Base-by-base conservation (phyloP, 1,284 basidiomycete genomes). In the Malassezia cuniculi region DNA sequence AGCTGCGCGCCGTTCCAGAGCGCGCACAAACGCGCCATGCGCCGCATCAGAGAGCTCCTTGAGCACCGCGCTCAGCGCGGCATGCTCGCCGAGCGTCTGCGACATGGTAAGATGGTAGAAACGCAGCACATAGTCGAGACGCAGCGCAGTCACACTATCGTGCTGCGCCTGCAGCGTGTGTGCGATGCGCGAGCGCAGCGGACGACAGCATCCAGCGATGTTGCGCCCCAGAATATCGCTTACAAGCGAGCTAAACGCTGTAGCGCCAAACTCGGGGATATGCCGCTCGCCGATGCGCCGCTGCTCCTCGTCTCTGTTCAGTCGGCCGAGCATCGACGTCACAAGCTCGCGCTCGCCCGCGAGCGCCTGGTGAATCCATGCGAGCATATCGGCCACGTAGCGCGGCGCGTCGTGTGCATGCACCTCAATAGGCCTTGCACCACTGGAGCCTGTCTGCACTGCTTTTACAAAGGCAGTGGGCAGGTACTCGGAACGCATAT, bases 301-400 rank as follows among this genome's bases (percentile, higher is more conserved):
- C 46, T 16, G 19, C 55, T 48, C 16, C 47, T 58, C 42, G 47
- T 41, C 14, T 46, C 46, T 6, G 39, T 27, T 24, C 29, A 48
- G 26, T 11, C 7, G 9, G 25, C 47, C 47, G 14, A 63, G 53
- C 0, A 64, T 48, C 5, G 53, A 34, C 0, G 47, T 52, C 5
- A 64, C 39, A n/a, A 64, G 55, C 69, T 97, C 93, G 34, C 81
- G 80, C 68, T 97, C 90, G 3, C 80, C 81, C 0, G 90, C 90
- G 44, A 93, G 86, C 0, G 82, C 76, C 53, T 97, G 93, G 69
- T 97, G 90, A 1, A 95, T 80, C 93, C 90, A 97, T 0, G 89
- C 90, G 4, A 97, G 77, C 85, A 97, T 95, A 67, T 95, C 90
- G 14, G 90, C 89, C 11, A 93, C 80, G 65, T 97, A 97, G 18